Base-by-base conservation (phyloP, 495 filamentous ascomycete species). In the Penicillium cataractarum region DNA sequence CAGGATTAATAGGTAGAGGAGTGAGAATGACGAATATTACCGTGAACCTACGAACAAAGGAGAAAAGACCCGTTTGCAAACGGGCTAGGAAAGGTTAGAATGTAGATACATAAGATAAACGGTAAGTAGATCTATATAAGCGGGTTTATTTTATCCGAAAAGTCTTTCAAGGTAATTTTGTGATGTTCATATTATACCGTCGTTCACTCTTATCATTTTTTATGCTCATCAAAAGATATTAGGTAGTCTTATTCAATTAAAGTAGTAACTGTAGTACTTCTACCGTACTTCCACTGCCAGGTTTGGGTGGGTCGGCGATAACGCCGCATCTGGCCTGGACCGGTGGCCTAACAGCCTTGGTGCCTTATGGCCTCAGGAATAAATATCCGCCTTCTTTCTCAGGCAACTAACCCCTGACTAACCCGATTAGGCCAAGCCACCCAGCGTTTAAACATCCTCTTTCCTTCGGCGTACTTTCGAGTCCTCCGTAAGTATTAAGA, bases 331-430 rank as follows among this genome's bases (percentile, higher is more conserved):
- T 32, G 49, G 49, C 22, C 49, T 31, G 49, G 49, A 48, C 26
- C 10, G 21, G 26, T 19, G 21, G 39, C 37, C 54, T 62, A 15
- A 37, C 4, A 59, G 59, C 63, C 63, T 65, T 32, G 5, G 0
- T 58, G 55, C 58, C 63, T 56, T 61, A 9, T 17, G 6, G 59
- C 59, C 59, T 61, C 19, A 33, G 31, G 51, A 9, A 2, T 22
- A 10, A 12, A 27, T 29, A 9, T 35, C 2, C 0, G 31, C 29
- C 51, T 12, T 4, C 31, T 22, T 24, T n/a, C 19, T 35, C 29
- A 54, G 51, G 51, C 51, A 6, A 8, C n/a, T 17, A 37, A n/a
- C 54, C 54, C 54, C 35, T 39, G 54, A 56, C 35, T 39, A 56
- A 17, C 54, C 22, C 9, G 21, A 56, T 40, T 10, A 21, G 37